Percentiles rank a stretch among this genome's conserved stretches.
phyloP scores from a whole-genome alignment of 1,139 yeast species.

The Protomyces macrosporus region DNA sequence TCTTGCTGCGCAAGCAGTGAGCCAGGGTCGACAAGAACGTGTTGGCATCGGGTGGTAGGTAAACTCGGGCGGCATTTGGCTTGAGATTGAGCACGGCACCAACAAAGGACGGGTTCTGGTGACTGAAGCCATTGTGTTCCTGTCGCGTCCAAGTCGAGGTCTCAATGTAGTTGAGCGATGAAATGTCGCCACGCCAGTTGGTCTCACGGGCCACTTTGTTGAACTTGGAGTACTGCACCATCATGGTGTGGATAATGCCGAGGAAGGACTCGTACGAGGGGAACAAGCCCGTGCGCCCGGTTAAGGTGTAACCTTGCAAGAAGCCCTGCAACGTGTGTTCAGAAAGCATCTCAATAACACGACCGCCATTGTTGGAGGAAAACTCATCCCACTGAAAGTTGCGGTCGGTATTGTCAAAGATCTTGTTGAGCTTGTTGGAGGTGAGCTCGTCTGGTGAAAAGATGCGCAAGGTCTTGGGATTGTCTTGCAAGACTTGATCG shows the following conservation, averaged over 20 bases:
- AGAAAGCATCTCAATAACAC: conserved; percentile 33
- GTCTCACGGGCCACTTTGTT: conserved; percentile 33
- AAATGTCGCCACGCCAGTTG: conserved; percentile 31
- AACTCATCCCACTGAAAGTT: conserved; percentile 33
- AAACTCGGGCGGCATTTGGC: conserved; percentile 32
- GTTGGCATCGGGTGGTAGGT: conserved; percentile 33
- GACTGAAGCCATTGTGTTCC: conserved; percentile 34
- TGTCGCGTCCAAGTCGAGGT: conserved; percentile 34
- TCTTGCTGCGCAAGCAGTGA: conserved; percentile 31
- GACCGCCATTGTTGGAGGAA: conserved; percentile 31
- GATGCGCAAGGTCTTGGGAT: conserved; percentile 30
- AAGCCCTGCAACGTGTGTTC: conserved; percentile 34
- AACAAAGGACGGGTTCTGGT: conserved; percentile 33
- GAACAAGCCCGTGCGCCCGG: conserved; percentile 34
- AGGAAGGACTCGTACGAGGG: conserved; percentile 33
- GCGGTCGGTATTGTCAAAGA: conserved; percentile 31
- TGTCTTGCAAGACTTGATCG: conserved; percentile 28
- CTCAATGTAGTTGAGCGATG: conserved; percentile 32
- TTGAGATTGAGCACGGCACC: conserved; percentile 32
- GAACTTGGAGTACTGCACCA: conserved; percentile 33
- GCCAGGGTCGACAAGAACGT: conserved; percentile 31
- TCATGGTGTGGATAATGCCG: conserved; percentile 32
- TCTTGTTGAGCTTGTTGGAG: conserved; percentile 33
- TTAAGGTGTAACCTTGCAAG: conserved; percentile 33
- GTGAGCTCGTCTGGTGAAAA: conserved; percentile 33